Base-by-base conservation (phyloP, 305 asterid species). In the Fraxinus albicans region DNA sequence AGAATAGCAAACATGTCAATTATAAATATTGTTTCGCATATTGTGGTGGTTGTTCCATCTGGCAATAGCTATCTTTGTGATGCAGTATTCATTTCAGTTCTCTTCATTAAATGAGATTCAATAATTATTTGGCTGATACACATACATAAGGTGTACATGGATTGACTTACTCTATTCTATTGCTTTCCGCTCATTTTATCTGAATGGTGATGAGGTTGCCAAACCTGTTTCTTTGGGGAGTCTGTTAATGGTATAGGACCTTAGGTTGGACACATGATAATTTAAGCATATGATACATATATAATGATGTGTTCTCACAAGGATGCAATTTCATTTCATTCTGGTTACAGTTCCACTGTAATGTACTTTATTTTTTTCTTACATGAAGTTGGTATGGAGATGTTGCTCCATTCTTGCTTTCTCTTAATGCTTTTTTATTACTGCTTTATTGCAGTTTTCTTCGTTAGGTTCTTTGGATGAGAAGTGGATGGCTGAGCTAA, bases 381-480 rank as follows among this genome's bases (percentile, higher is more conserved):
- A 9, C 35, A 74, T n/a, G 55, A 31, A 73, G 34, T 77, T 21
- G 33, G 27, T 13, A n/a, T 82, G 47, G 78, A 78, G 76, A 81
- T 79, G 63, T 58, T 81, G 36, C 82, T 83, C 86, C 76, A 31
- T 72, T 81, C 79, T 73, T 13, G 79, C 63, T 35, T 79, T 78
- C 38, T 83, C 50, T 83, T 81, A 80, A 76, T 87, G 60, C 33
- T 80, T 4, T 73, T 79, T 36, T 80, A 25, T 80, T 67, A 65
- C 85, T 89, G 15, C 81, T 35, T 44, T 83, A 38, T 81, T 90
- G 83, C 88, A 96, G 99, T 96, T 96, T 85, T 96, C 99, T 47
- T 96, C 99, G 79, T 88, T 96, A 58, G 99, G 98, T 81, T 96
- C 99, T 3, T 91, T 94, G 91, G 98, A 96, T 35, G 98, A 96